Conservation (phyloP, 1,284 basidiomycete genomes). For the Puccinia hordei region DNA sequence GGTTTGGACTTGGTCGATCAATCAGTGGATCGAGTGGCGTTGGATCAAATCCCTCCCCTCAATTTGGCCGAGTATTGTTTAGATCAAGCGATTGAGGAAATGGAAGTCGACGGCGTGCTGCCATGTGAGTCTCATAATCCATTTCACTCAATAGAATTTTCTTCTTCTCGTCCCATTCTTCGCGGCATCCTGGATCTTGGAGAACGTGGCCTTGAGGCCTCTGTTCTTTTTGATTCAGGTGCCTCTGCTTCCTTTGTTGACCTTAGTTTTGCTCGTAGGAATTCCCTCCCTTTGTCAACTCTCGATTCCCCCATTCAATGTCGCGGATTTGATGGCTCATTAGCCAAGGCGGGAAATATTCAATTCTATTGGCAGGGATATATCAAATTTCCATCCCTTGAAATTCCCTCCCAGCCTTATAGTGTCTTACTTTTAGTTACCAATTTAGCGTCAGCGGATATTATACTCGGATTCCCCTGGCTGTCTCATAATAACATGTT, state of each 20-base stretch:
- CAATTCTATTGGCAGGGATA: neutral
- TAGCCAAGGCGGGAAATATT: neutral
- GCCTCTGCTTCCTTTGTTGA: conserved; percentile 10
- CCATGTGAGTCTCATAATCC: too few species aligned
- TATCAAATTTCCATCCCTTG: neutral
- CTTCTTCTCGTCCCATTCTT: neutral
- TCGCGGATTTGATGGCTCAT: neutral
- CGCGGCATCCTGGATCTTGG: too few species aligned
- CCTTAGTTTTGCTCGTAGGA: neutral
- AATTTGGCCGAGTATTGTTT: too few species aligned
- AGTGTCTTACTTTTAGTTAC: neutral
- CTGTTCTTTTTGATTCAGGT: conserved; percentile 2
- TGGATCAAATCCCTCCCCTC: too few species aligned
- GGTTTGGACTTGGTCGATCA: too few species aligned
- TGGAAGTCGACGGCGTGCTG: too few species aligned
- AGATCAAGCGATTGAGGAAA: too few species aligned
- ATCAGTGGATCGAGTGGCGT: too few species aligned
- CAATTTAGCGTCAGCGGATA: neutral
- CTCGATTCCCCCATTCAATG: neutral
- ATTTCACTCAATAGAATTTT: too few species aligned
- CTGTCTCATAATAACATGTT: neutral
- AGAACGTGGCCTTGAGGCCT: too few species aligned
- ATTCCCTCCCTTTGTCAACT: neutral
- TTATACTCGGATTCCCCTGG: neutral
- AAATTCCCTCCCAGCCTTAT: neutral